Evolutionary conservation across 768 basidiomycete genomes (phyloP), one percentile per base, ranked within the genome.

Genomic region (Fistulinella prunicolor): DNA sequence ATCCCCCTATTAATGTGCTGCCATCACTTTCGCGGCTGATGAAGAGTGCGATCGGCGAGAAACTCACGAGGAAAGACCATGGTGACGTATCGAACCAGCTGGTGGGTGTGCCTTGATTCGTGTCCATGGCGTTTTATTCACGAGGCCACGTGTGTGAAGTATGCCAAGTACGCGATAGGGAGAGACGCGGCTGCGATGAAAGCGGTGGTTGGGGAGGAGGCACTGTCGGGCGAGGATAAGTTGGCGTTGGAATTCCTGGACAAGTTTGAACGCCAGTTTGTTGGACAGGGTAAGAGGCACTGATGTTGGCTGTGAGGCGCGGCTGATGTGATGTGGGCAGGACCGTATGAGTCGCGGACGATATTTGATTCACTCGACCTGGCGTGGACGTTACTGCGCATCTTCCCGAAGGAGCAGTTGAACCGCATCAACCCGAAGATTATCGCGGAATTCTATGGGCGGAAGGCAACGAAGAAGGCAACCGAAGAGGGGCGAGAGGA

Each of bases 1-100:
- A 97, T 74, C 96, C 96, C 29, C 96, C 96, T 42, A 98, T 99
- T 78, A 99, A 99, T 73, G 95, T 99, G 51, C 78, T 99, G 39
- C 96, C 96, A 52, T 98, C 96, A 55, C 79, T 99, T 64, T 98
- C 96, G 59, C 94, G 96, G 71, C 74, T 99, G 68, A 99, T 99
- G 96, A 99, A 99, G 85, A 92, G 89, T 60, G 96, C 96, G 56
- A 97, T 98, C 70, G 96, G 96, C 56, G 95, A 97, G 73, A 83
- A 90, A 71, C 76, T 98, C 64, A 98, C 96, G 49, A 80, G 96
- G 68, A 95, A 95, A 73, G 96, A 99, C 71, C 96, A 98, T 68
- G 90, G 94, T 62, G 96, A 99, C 71, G 96, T 99, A 29, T 98
- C 96, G 13, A 99, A 99, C 76, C 95, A 97, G 73, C 74, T 96